Evolutionary conservation across 2,329 filamentous ascomycete species (phyloP).

Genomic region (Paracorniculantispora psalliotae): DNA sequence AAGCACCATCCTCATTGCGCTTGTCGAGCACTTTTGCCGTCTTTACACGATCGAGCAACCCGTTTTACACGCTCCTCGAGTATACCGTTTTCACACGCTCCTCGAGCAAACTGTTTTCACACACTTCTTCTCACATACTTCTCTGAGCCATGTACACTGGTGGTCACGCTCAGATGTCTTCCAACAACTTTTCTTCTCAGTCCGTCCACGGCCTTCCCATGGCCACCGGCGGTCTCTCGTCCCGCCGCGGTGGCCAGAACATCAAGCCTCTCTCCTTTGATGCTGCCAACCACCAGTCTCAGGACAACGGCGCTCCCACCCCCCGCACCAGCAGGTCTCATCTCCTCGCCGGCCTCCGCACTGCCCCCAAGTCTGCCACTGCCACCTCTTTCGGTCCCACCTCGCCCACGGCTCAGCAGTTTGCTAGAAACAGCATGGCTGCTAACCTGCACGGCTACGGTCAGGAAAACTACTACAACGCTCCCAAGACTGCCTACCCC

Average conservation of each 20-base stretch:
- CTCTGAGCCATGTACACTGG: constrained; percentile 77
- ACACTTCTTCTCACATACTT: not conserved
- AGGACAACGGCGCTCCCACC: constrained; percentile 67
- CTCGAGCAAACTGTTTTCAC: no score
- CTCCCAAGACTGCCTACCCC: constrained; percentile 55
- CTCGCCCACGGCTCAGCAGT: constrained; percentile 47
- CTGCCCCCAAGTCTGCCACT: constrained; percentile 81
- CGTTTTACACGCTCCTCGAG: no score
- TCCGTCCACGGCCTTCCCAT: constrained; percentile 60
- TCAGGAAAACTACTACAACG: constrained; percentile 40
- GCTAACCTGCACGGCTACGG: constrained; percentile 40
- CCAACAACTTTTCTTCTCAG: constrained; percentile 64
- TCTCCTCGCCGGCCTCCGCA: constrained; percentile 86
- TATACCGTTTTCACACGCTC: no score
- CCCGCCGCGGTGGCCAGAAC: constrained; percentile 75
- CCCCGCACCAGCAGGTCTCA: constrained; percentile 94
- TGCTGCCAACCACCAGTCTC: constrained; percentile 60
- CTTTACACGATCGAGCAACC: not conserved
- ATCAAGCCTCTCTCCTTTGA: constrained; percentile 87
- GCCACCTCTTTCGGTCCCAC: constrained; percentile 67
- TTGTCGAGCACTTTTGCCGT: not conserved
- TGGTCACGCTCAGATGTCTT: constrained; percentile 99
- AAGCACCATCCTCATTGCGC: not conserved
- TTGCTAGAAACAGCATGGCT: constrained; percentile 40
- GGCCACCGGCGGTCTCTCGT: constrained; percentile 76